Percentiles rank a stretch among this genome's conserved stretches.
Conservation (phyloP, 345 rosid genomes). For the Linum trigynum region DNA sequence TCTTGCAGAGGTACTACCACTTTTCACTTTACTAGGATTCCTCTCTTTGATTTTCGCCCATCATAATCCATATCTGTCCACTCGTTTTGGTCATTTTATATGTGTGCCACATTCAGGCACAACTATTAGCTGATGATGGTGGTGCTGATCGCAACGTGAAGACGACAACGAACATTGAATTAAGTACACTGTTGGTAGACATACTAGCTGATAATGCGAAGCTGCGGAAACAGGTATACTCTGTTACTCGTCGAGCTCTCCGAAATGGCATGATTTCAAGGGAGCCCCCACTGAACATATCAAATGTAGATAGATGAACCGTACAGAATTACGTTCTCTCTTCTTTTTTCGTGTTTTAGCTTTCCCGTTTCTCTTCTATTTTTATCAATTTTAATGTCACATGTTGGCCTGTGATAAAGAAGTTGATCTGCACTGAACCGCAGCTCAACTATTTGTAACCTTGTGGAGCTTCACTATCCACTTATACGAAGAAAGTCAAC, state of each 20-base stretch:
- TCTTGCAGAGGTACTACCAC: slow-evolving; percentile 39
- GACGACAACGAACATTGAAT: slow-evolving; percentile 26
- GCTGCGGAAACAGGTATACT: slow-evolving; percentile 60
- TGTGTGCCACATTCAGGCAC: slow-evolving; percentile 31
- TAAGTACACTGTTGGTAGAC: slow-evolving; percentile 44
- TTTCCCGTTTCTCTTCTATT: no score
- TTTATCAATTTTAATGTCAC: no score
- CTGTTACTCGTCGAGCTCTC: slow-evolving; percentile 27
- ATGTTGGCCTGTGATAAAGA: neutral
- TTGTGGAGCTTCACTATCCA: no score
- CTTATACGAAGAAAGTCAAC: no score
- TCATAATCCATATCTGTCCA: neutral
- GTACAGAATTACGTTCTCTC: neutral
- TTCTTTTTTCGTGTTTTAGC: neutral
- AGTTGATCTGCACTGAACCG: no score
- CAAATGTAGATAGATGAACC: neutral
- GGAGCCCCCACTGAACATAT: slow-evolving; percentile 1
- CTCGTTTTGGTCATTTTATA: no score
- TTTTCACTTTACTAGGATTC: no score
- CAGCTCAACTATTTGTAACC: no score
- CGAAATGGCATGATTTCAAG: slow-evolving; percentile 3
- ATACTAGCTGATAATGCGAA: slow-evolving; percentile 47
- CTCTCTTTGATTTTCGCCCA: neutral
- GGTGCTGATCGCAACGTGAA: slow-evolving; percentile 16
- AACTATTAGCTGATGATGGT: slow-evolving; percentile 35